phyloP scores from a whole-genome alignment of 192 early-diverging fungal species.

The Funneliformis geosporum region DNA sequence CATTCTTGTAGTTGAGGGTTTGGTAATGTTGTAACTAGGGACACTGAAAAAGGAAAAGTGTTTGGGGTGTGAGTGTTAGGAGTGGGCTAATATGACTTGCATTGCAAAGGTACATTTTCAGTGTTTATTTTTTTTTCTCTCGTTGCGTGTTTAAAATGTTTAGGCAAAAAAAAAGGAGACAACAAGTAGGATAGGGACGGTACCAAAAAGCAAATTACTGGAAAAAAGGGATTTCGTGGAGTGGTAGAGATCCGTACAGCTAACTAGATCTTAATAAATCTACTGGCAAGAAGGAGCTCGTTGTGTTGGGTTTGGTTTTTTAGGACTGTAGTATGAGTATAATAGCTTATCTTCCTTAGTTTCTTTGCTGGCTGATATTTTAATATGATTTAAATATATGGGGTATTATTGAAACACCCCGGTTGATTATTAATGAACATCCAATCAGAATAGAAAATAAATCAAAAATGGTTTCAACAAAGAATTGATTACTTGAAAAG shows the following conservation, averaged over 20 bases:
- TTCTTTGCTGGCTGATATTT: background rate
- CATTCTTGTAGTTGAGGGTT: conserved; percentile 25
- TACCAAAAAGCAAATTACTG: conserved; percentile 29
- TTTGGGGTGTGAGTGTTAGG: conserved; percentile 31
- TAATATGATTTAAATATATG: background rate
- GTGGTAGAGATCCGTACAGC: conserved; percentile 8
- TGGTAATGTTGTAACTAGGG: conserved; percentile 1
- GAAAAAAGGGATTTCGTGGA: conserved; percentile 28
- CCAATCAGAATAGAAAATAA: background rate
- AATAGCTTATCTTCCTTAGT: background rate
- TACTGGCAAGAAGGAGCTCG: conserved; percentile 12
- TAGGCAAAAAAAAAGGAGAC: conserved; percentile 31
- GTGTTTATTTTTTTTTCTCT: background rate
- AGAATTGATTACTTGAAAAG: background rate
- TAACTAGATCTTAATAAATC: conserved; percentile 18
- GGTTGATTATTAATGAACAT: background rate
- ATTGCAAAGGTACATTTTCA: conserved; percentile 27
- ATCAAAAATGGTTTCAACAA: conserved; percentile 1
- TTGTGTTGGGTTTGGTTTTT: conserved; percentile 21
- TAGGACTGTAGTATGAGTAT: background rate
- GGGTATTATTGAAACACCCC: background rate
- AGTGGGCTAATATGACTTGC: conserved; percentile 23
- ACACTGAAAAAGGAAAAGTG: conserved; percentile 31
- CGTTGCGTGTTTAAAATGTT: conserved; percentile 10
- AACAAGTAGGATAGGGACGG: conserved; percentile 31